Percentiles rank a stretch among this genome's conserved stretches.
phyloP scores from a whole-genome alignment of 768 basidiomycete genomes.

The Xanthoconium purpureum region DNA sequence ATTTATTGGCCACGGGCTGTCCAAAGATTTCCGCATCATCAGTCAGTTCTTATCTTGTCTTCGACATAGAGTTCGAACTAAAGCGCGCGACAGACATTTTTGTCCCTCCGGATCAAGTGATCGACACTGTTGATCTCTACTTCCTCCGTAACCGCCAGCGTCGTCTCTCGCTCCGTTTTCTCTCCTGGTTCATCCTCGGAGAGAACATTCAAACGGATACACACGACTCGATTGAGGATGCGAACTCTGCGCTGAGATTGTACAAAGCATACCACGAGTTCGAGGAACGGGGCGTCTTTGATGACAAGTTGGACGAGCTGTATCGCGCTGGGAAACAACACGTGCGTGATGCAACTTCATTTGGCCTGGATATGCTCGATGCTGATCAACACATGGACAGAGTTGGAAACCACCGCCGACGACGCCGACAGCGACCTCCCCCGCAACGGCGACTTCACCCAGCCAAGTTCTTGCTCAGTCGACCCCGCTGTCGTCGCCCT shows the following conservation, averaged over 20 bases:
- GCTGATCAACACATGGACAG: constrained; percentile 28
- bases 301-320: constrained; percentile 82
- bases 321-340: constrained; percentile 76
- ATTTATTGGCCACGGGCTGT: constrained; percentile 95
- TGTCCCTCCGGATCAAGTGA: constrained; percentile 92
- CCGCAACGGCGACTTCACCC: not conserved
- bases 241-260: constrained; percentile 77
- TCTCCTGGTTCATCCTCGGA: constrained; percentile 90
- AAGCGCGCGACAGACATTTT: constrained; percentile 67
- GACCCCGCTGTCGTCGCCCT: not conserved
- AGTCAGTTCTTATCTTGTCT: constrained; percentile 51
- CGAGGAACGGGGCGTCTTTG: constrained; percentile 74
- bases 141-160: constrained; percentile 79
- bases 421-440: constrained; percentile 9
- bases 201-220: constrained; percentile 91
- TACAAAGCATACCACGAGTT: constrained; percentile 80
- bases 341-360: constrained; percentile 39
- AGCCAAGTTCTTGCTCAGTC: not conserved
- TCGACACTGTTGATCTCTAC: constrained; percentile 98
- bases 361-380: not conserved
- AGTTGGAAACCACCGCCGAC: constrained; percentile 55
- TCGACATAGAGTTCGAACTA: not conserved
- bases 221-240: constrained; percentile 99
- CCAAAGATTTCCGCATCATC: constrained; percentile 98
- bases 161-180: constrained; percentile 85